phyloP scores from a whole-genome alignment of 352 stramenopile species.

The Pythium sp. region DNA sequence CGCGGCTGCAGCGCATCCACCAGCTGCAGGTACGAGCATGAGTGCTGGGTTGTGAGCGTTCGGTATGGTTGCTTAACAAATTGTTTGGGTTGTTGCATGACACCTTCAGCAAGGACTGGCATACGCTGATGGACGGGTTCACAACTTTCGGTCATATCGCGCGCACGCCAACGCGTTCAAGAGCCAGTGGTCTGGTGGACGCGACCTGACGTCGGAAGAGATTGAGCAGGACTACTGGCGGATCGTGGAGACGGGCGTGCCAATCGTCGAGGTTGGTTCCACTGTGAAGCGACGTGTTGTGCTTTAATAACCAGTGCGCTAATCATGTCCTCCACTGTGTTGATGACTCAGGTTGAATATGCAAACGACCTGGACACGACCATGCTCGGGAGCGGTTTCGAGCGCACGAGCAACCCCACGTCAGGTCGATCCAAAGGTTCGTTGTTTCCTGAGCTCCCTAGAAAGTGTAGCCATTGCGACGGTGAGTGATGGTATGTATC shows the following conservation, averaged over 20 bases:
- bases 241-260: conserved; percentile 64
- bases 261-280: conserved; percentile 24
- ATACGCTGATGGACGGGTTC: conserved; percentile 50
- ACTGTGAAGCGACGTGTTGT: not conserved
- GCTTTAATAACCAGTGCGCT: not conserved
- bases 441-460: not conserved
- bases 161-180: conserved; percentile 54
- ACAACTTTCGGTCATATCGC: conserved; percentile 56
- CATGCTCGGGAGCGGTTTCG: conserved; percentile 81
- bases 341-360: conserved; percentile 73
- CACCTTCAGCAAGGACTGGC: conserved; percentile 51
- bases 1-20: conserved; percentile 94
- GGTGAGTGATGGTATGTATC: not conserved
- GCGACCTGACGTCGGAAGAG: conserved; percentile 48
- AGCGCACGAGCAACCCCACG: conserved; percentile 24
- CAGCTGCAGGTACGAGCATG: conserved; percentile 36
- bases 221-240: conserved; percentile 90
- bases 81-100: not conserved
- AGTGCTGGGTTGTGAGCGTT: not conserved
- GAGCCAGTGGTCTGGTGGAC: conserved; percentile 42
- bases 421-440: not conserved
- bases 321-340: not conserved
- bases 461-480: not conserved
- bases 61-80: not conserved
- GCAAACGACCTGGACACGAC: conserved; percentile 88